phyloP scores from a whole-genome alignment of 371 early-diverging fungal species.

The Mucor ambiguus region DNA sequence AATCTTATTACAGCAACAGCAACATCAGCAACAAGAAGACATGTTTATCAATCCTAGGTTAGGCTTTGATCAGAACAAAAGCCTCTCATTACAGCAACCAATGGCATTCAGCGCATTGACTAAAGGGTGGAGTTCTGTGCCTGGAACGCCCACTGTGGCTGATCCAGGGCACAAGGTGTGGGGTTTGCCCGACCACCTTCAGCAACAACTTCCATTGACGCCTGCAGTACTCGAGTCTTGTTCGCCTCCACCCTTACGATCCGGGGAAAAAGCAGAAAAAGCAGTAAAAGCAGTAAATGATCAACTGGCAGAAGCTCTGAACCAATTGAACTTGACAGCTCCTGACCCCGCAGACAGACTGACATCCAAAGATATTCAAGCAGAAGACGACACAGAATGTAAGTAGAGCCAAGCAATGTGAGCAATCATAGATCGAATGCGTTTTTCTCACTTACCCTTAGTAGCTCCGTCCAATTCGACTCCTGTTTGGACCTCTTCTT shows the following conservation, averaged over 20 bases:
- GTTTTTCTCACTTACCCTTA: not conserved
- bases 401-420: not conserved
- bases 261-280: not conserved
- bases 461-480: not conserved
- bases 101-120: not conserved
- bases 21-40: conserved; percentile 25
- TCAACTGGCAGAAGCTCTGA: not conserved
- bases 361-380: not conserved
- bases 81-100: conserved; percentile 2
- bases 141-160: conserved; percentile 6
- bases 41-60: not conserved
- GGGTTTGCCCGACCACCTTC: not conserved
- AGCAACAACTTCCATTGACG: not conserved
- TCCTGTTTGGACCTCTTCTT: not conserved
- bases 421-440: not conserved
- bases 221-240: not conserved
- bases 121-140: conserved; percentile 9
- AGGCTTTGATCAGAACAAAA: not conserved
- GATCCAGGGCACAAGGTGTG: conserved; percentile 5
- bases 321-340: not conserved
- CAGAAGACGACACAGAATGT: not conserved
- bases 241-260: not conserved
- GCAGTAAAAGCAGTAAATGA: not conserved
- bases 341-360: not conserved
- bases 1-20: conserved; percentile 37